Conservation (phyloP, 441 rosid genomes). For the Theobroma grandiflorum region DNA sequence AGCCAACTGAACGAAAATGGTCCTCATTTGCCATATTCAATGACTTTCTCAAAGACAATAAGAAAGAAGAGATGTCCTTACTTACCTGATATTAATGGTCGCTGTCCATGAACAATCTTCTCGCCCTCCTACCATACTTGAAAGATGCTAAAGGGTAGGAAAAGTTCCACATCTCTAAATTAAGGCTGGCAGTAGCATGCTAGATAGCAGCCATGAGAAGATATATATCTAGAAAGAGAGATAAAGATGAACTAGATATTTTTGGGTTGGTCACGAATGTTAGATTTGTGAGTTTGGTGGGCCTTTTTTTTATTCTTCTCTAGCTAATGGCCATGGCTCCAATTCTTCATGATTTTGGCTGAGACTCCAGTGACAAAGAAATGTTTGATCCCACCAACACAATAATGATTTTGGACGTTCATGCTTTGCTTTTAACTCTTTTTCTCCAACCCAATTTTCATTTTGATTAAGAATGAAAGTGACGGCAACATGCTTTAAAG, state of each 20-base stretch:
- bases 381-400: not conserved
- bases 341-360: not conserved
- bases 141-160: not conserved
- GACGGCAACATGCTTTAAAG: no score
- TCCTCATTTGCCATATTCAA: conserved; percentile 4
- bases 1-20: conserved; percentile 27
- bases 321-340: not conserved
- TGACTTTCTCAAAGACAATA: not conserved
- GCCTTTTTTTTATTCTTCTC: not conserved
- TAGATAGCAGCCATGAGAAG: not conserved
- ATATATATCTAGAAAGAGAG: not conserved
- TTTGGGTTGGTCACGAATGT: not conserved
- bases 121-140: not conserved
- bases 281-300: no score
- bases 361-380: not conserved
- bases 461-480: no score
- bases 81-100: not conserved
- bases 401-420: no score
- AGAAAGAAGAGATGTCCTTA: not conserved
- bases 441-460: no score
- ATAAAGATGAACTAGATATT: not conserved
- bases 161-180: not conserved
- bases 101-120: not conserved
- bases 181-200: not conserved
- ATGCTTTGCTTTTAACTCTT: no score